A percentile compares a stretch with the other conserved stretches of the same genome.
Evolutionary conservation across 139 green algal genomes (phyloP).

Genomic region (Picochlorum sp.): DNA sequence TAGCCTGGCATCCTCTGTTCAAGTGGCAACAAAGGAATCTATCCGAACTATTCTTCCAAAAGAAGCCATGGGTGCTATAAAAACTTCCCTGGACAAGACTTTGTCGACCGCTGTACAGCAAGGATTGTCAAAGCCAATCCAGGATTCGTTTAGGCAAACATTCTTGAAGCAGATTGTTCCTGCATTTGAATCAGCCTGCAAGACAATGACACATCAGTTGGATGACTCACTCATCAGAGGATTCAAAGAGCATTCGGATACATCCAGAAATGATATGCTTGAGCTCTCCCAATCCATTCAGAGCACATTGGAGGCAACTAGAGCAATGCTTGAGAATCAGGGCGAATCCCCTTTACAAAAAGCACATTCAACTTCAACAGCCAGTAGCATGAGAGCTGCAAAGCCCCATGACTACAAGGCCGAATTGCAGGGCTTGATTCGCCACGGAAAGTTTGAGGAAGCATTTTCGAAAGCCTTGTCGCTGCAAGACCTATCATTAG

Average conservation of each 20-base stretch:
- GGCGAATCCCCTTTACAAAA: not conserved
- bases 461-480: conserved; percentile 47
- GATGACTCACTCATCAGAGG: conserved; percentile 52
- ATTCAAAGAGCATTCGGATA: conserved; percentile 48
- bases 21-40: conserved; percentile 15
- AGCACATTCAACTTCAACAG: not conserved
- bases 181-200: conserved; percentile 56
- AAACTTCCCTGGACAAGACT: conserved; percentile 22
- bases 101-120: conserved; percentile 33
- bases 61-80: conserved; percentile 17
- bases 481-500: conserved; percentile 44
- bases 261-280: conserved; percentile 8
- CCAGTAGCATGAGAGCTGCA: not conserved
- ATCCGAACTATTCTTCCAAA: conserved; percentile 16
- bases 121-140: conserved; percentile 37
- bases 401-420: conserved; percentile 7
- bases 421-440: conserved; percentile 17
- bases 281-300: conserved; percentile 25
- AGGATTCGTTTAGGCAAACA: conserved; percentile 37
- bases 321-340: not conserved
- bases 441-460: conserved; percentile 34
- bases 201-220: conserved; percentile 59
- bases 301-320: conserved; percentile 13
- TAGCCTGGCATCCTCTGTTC: conserved; percentile 12
- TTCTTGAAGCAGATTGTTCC: conserved; percentile 58